These are phyloP conservation scores for Hebeloma cylindrosporum DNA, from an alignment of 768 basidiomycete genomes.

Conservation along the genomic window DNA sequence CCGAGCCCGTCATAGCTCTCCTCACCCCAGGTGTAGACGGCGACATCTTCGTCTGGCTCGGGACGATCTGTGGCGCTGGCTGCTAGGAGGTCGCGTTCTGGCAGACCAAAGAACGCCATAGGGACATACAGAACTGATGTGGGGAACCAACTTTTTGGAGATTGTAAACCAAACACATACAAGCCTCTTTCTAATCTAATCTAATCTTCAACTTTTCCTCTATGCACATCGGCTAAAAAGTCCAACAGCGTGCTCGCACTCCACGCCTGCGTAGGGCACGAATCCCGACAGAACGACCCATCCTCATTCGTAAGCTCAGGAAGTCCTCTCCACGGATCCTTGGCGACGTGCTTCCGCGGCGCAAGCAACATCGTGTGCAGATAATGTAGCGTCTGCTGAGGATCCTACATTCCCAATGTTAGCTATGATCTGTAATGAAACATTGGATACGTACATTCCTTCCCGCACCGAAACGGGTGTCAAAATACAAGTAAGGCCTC, in stretches of 20 bases:
- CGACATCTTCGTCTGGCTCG: slow-evolving; percentile 54
- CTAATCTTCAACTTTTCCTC: slow-evolving; percentile 23
- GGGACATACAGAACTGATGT: slow-evolving; percentile 34
- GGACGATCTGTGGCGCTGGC: slow-evolving; percentile 50
- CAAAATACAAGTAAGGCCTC: slow-evolving; percentile 89
- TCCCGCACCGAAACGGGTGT: slow-evolving; percentile 64
- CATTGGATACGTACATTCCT: slow-evolving; percentile 52
- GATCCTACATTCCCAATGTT: slow-evolving; percentile 49
- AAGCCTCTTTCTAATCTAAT: slow-evolving; percentile 24
- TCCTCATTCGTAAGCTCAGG: slow-evolving; percentile 91
- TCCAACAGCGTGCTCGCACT: slow-evolving; percentile 90
- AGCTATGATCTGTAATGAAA: slow-evolving; percentile 4
- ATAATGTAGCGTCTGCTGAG: slow-evolving; percentile 71
- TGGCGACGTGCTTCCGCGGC: slow-evolving; percentile 71
- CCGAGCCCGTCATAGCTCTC: slow-evolving; percentile 89
- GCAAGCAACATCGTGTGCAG: slow-evolving; percentile 72
- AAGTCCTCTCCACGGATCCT: slow-evolving; percentile 88
- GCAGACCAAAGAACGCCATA: slow-evolving; percentile 84
- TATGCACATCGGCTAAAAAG: slow-evolving; percentile 77
- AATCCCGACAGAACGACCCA: slow-evolving; percentile 81
- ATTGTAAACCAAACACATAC: slow-evolving; percentile 25
- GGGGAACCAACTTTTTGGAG: slow-evolving; percentile 19
- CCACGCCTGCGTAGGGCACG: slow-evolving; percentile 96
- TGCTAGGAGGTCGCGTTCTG: slow-evolving; percentile 69
- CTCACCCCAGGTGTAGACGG: slow-evolving; percentile 92